These are phyloP conservation scores for Selenicereus undatus DNA, from an alignment of 148 eudicot species.

Conservation along the genomic window DNA sequence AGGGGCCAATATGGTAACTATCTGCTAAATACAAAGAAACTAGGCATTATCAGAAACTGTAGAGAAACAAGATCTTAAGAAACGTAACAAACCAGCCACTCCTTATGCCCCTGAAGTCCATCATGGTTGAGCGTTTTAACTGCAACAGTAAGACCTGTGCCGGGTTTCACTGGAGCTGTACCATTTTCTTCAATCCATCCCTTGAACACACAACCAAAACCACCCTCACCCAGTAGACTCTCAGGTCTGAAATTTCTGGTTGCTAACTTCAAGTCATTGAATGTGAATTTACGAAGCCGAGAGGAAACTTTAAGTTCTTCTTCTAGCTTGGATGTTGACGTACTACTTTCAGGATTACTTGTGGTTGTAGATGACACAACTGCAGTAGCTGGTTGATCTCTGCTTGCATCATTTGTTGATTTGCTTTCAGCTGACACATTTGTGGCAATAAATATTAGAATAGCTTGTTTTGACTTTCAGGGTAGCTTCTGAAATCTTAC, in stretches of 20 bases:
- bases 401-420: slow-evolving; percentile 48
- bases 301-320: slow-evolving; percentile 70
- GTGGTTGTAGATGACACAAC: slow-evolving; percentile 57
- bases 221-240: slow-evolving; percentile 77
- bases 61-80: not conserved
- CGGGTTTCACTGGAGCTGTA: slow-evolving; percentile 74
- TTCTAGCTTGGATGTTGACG: slow-evolving; percentile 69
- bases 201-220: slow-evolving; percentile 77
- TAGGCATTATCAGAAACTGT: not conserved
- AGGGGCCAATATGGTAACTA: not conserved
- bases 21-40: not conserved
- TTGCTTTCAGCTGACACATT: slow-evolving; percentile 49
- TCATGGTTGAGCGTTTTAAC: slow-evolving; percentile 81
- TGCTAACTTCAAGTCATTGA: slow-evolving; percentile 65
- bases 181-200: slow-evolving; percentile 83
- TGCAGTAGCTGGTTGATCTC: slow-evolving; percentile 48
- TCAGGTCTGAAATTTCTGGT: slow-evolving; percentile 76
- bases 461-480: not conserved
- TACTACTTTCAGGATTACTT: slow-evolving; percentile 67
- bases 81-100: slow-evolving; percentile 57
- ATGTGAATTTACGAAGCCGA: slow-evolving; percentile 58
- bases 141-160: slow-evolving; percentile 76
- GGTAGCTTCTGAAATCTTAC: not conserved
- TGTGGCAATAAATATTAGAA: slow-evolving; percentile 12
- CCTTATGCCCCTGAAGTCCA: slow-evolving; percentile 85